Conservation (phyloP, 371 early-diverging fungal species). For the Mucor mucedo region DNA sequence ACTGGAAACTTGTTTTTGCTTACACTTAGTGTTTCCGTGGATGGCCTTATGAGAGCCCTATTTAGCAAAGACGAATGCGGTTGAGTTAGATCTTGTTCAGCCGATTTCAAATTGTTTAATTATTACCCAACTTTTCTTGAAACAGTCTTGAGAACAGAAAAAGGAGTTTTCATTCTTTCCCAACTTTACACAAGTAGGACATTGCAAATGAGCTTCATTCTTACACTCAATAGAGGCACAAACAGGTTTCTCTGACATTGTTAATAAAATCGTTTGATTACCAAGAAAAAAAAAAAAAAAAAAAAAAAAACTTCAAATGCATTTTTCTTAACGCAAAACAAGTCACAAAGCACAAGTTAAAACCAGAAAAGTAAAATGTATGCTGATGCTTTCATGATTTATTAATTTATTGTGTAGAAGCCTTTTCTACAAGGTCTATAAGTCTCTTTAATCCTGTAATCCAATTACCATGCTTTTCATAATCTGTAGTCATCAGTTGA, state of each 20-base stretch:
- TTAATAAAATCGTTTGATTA: not conserved
- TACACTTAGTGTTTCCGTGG: slow-evolving; percentile 43
- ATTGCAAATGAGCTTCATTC: slow-evolving; percentile 81
- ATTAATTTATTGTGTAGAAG: slow-evolving; percentile 5
- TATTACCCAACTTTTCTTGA: slow-evolving; percentile 81
- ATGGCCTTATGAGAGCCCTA: slow-evolving; percentile 63
- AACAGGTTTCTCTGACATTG: slow-evolving; percentile 17
- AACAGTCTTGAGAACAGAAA: slow-evolving; percentile 92
- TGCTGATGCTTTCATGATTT: not conserved
- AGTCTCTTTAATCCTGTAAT: slow-evolving; percentile 70
- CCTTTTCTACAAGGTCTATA: slow-evolving; percentile 53
- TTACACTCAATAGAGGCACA: slow-evolving; percentile 61
- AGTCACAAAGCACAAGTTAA: not conserved
- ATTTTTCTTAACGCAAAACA: not conserved
- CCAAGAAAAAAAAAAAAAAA: not conserved
- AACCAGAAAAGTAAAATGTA: not conserved
- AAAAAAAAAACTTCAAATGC: not conserved
- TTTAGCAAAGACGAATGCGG: not conserved
- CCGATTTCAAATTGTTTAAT: not conserved
- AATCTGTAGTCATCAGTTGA: slow-evolving; percentile 67
- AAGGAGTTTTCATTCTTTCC: slow-evolving; percentile 62
- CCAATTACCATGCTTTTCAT: slow-evolving; percentile 68
- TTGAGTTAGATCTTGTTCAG: not conserved
- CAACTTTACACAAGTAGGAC: slow-evolving; percentile 90
- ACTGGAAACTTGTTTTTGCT: not conserved